Evolutionary conservation across 169 alveolate species (phyloP).

Genomic region (Theileria annulata): DNA sequence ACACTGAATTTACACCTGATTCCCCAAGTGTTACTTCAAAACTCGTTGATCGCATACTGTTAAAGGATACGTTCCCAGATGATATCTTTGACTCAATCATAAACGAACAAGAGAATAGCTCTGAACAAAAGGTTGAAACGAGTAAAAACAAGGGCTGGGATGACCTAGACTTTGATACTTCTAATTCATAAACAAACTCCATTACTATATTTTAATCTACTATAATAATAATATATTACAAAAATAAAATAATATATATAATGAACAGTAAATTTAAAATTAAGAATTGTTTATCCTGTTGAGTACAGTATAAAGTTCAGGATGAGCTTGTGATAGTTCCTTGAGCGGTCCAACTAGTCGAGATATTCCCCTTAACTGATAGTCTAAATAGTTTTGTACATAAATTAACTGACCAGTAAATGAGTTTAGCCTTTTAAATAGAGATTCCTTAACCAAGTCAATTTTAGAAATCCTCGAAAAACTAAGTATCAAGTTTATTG

Average conservation of each 20-base stretch:
- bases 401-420: slow-evolving; percentile 14
- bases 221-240: slow-evolving; percentile 2
- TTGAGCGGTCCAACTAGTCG: neutral
- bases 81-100: slow-evolving; percentile 7
- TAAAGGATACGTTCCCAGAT: neutral
- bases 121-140: neutral
- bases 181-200: neutral
- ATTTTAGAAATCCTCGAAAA: slow-evolving; percentile 30
- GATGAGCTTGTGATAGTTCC: neutral
- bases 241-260: neutral
- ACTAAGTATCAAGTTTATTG: slow-evolving; percentile 57
- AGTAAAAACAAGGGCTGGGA: slow-evolving; percentile 31
- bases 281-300: neutral
- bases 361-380: neutral
- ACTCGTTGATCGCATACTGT: too few species aligned
- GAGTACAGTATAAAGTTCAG: neutral
- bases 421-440: slow-evolving; percentile 14
- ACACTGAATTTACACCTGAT: too few species aligned
- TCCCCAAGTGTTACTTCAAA: too few species aligned
- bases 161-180: slow-evolving; percentile 21
- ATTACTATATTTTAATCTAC: neutral
- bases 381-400: neutral
- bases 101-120: neutral
- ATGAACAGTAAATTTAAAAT: neutral
- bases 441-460: slow-evolving; percentile 18